phyloP scores from a whole-genome alignment of 1,284 basidiomycete genomes.

The Papiliotrema nemorosa region DNA sequence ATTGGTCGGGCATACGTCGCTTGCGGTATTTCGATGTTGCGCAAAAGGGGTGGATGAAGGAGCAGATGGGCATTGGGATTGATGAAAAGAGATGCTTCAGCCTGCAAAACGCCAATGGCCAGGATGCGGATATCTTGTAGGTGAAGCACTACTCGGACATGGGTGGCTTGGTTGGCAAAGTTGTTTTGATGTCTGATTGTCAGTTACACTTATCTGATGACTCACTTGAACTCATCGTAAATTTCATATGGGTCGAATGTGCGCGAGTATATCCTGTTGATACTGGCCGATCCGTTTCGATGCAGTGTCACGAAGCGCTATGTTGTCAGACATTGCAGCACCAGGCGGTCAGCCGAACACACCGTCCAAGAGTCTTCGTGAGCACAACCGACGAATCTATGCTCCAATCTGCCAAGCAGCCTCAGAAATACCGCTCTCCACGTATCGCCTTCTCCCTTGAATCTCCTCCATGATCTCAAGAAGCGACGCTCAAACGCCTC shows the following conservation, averaged over 20 bases:
- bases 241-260: slow-evolving; percentile 44
- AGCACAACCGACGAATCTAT: slow-evolving; percentile 37
- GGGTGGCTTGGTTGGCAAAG: slow-evolving; percentile 30
- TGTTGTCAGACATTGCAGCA: not conserved
- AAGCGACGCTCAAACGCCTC: slow-evolving; percentile 41
- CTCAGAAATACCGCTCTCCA: slow-evolving; percentile 41
- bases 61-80: slow-evolving; percentile 44
- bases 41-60: slow-evolving; percentile 42
- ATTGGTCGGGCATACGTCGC: not conserved
- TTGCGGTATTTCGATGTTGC: not conserved
- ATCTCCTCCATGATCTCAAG: slow-evolving; percentile 40
- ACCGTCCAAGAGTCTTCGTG: slow-evolving; percentile 47
- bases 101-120: slow-evolving; percentile 32
- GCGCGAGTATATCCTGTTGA: slow-evolving; percentile 44
- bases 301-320: slow-evolving; percentile 45
- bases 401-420: slow-evolving; percentile 33
- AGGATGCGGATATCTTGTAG: slow-evolving; percentile 44
- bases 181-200: slow-evolving; percentile 35
- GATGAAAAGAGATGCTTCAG: slow-evolving; percentile 30
- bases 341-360: slow-evolving; percentile 4
- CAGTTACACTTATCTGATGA: not conserved
- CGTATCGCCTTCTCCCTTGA: slow-evolving; percentile 30
- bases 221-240: slow-evolving; percentile 40
- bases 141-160: slow-evolving; percentile 36
- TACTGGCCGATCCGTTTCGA: slow-evolving; percentile 37